Evolutionary conservation across 306 rosid genomes (phyloP).

Genomic region (Cucurbita pepo): DNA sequence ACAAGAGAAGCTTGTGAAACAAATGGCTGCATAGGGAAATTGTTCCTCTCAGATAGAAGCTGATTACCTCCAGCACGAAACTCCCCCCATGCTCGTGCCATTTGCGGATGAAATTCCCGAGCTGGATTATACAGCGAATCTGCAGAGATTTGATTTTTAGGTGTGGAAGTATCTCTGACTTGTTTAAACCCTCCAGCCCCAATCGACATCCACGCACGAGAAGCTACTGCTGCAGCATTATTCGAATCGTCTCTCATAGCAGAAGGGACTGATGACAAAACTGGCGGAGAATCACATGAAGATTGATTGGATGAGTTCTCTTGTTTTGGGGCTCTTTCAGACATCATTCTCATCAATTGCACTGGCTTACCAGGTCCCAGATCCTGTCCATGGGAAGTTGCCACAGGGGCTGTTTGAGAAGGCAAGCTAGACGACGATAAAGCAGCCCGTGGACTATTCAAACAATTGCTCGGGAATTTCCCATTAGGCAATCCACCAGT

Average conservation of each 20-base stretch:
- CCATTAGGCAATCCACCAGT: constrained; percentile 60
- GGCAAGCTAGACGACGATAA: constrained; percentile 44
- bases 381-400: constrained; percentile 51
- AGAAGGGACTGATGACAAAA: constrained; percentile 34
- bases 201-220: constrained; percentile 97
- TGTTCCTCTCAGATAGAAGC: constrained; percentile 46
- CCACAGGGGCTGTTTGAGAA: constrained; percentile 33
- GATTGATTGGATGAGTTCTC: constrained; percentile 48
- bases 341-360: constrained; percentile 60
- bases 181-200: constrained; percentile 86
- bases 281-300: constrained; percentile 34
- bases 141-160: constrained; percentile 54
- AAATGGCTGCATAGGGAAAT: constrained; percentile 50
- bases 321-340: constrained; percentile 57
- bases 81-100: constrained; percentile 41
- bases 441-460: constrained; percentile 29
- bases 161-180: constrained; percentile 43
- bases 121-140: constrained; percentile 66
- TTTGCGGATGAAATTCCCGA: constrained; percentile 45
- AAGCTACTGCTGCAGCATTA: constrained; percentile 83
- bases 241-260: constrained; percentile 37
- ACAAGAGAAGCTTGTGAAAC: constrained; percentile 36
- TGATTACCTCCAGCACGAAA: constrained; percentile 41
- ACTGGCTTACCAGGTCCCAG: constrained; percentile 63
- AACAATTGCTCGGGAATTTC: constrained; percentile 19